Base-by-base conservation (phyloP, 257 asterid species). In the Vinca minor region DNA sequence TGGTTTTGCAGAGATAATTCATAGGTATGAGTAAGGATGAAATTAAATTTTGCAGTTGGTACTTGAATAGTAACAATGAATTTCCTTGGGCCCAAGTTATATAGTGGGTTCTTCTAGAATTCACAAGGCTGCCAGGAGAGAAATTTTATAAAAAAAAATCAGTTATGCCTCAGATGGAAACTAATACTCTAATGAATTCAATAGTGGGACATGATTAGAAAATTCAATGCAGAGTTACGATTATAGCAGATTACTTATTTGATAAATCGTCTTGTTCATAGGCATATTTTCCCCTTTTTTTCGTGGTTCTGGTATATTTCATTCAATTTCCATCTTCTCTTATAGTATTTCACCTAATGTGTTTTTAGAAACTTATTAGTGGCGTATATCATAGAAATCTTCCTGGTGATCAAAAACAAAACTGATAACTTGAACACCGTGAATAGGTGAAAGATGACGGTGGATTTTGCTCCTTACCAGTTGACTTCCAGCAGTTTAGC, bases 401-500 rank as follows among this genome's bases (percentile, higher is more conserved):
- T 39, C 23, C 20, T 26, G 57, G n/a, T 36, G 55, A 35, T 2
- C 9, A n/a, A 14, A 18, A 28, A 3, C n/a, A 29, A 49, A 57
- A 44, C 38, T 56, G 64, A 31, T 48, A 38, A 46, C 67, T 64
- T 46, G 47, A 59, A 64, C 66, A 28, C 45, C 64, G 70, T 73
- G 73, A 58, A 32, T 71, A 91, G 98, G 96, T 83, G 26, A 88
- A 85, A 73, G 89, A 80, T 75, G 88, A 82, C 1, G 84, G 73
- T 46, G 93, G 85, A 29, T 54, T 65, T 59, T 78, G 81, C 82
- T 73, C 72, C 78, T 47, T 89, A 65, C 85, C 84, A 28, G 82
- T 92, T 23, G 96, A 92, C 73, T 83, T 92, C 74, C 87, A 87
- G 82, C 88, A 83, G 41, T 89, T 92, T 50, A 80, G 72, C 62